A percentile compares a stretch with the other conserved stretches of the same genome.
phyloP scores from a whole-genome alignment of 768 basidiomycete species.

The Tylopilus sp. region DNA sequence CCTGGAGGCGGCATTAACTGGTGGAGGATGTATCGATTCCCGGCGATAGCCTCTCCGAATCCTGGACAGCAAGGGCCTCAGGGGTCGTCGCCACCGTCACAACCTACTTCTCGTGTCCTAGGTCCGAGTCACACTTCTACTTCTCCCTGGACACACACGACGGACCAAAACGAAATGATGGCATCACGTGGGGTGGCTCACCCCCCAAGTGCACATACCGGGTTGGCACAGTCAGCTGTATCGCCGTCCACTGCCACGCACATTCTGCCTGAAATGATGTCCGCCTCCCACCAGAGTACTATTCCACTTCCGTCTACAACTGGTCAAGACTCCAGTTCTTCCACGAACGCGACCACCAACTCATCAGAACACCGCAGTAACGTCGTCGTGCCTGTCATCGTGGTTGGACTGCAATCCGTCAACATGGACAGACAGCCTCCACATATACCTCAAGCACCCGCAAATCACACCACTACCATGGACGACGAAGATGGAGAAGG shows the following conservation, averaged over 20 bases:
- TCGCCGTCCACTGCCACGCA: slow-evolving; percentile 11
- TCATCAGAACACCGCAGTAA: slow-evolving; percentile 29
- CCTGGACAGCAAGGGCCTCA: slow-evolving; percentile 14
- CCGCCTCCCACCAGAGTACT: slow-evolving; percentile 10
- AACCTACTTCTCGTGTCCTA: slow-evolving; percentile 14
- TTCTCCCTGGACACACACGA: slow-evolving; percentile 15
- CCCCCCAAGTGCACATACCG: slow-evolving; percentile 16
- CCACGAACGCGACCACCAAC: slow-evolving; percentile 17
- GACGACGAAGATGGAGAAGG: slow-evolving; percentile 28
- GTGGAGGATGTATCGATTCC: slow-evolving; percentile 85
- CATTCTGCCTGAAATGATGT: slow-evolving; percentile 15
- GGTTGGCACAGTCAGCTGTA: slow-evolving; percentile 9
- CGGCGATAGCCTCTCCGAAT: slow-evolving; percentile 51
- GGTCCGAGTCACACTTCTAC: slow-evolving; percentile 18
- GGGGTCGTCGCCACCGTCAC: slow-evolving; percentile 26
- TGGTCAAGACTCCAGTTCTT: slow-evolving; percentile 14
- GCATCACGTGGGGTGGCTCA: slow-evolving; percentile 14
- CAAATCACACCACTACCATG: slow-evolving; percentile 10
- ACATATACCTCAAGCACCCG: slow-evolving; percentile 13
- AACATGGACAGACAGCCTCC: slow-evolving; percentile 41
- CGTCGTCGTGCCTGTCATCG: slow-evolving; percentile 76
- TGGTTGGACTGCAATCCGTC: slow-evolving; percentile 79
- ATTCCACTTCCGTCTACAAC: slow-evolving; percentile 3
- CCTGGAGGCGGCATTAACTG: slow-evolving; percentile 59
- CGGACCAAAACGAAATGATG: slow-evolving; percentile 20